Conservation (phyloP, 768 basidiomycete genomes). For the Russula brevipes region DNA sequence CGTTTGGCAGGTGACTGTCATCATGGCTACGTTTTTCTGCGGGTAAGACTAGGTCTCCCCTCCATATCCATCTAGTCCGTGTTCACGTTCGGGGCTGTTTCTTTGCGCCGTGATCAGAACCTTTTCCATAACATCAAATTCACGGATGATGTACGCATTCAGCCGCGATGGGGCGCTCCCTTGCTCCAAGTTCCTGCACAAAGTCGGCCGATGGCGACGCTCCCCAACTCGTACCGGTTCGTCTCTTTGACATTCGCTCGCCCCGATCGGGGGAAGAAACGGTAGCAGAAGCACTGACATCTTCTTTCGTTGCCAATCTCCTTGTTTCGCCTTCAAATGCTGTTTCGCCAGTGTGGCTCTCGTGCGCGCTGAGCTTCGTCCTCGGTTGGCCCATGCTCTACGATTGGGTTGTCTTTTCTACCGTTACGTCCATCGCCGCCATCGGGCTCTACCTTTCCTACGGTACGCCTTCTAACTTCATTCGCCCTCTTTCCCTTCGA, state of each 20-base stretch:
- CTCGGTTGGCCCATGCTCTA: slow-evolving; percentile 71
- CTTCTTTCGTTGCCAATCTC: not conserved
- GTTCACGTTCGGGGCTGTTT: not conserved
- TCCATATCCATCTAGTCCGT: not conserved
- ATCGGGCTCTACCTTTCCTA: slow-evolving; percentile 77
- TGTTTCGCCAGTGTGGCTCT: slow-evolving; percentile 59
- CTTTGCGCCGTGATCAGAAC: slow-evolving; percentile 37
- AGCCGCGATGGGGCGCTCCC: slow-evolving; percentile 71
- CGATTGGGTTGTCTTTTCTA: slow-evolving; percentile 60
- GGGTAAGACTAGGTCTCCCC: slow-evolving; percentile 37
- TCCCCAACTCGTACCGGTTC: slow-evolving; percentile 66
- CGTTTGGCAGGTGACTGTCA: slow-evolving; percentile 49
- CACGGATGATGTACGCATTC: slow-evolving; percentile 81
- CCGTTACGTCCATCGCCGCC: slow-evolving; percentile 56
- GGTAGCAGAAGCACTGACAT: not conserved
- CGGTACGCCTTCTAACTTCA: slow-evolving; percentile 35
- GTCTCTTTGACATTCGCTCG: not conserved
- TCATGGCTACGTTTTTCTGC: slow-evolving; percentile 71
- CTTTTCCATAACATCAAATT: slow-evolving; percentile 75
- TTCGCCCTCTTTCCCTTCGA: too few relatives aligned
- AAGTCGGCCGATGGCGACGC: slow-evolving; percentile 52
- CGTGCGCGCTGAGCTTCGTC: slow-evolving; percentile 68
- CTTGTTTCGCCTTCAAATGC: not conserved
- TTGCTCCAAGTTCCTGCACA: slow-evolving; percentile 58
- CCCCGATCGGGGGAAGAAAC: not conserved